These are phyloP conservation scores for Stagonosporopsis chrysanthemi DNA, from an alignment of 2,329 filamentous ascomycete genomes.

Conservation along the genomic window DNA sequence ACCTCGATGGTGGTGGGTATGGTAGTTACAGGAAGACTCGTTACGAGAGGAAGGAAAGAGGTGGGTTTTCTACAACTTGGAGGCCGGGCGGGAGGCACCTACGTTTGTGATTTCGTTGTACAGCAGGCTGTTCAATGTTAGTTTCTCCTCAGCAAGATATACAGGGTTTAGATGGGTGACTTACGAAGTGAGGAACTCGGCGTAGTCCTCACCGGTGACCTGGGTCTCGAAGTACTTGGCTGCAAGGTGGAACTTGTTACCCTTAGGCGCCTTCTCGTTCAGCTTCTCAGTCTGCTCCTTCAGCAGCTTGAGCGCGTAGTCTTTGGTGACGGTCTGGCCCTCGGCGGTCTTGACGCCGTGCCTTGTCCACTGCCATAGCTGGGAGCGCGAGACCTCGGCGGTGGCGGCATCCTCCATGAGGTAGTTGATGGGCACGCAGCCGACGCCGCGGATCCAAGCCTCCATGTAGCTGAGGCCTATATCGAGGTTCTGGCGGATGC, in stretches of 20 bases:
- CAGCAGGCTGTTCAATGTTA: slow-evolving; percentile 65
- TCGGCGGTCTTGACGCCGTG: slow-evolving; percentile 78
- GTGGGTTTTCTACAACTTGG: slow-evolving; percentile 51
- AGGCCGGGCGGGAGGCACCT: slow-evolving; percentile 65
- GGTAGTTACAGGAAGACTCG: slow-evolving; percentile 16
- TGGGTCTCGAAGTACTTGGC: slow-evolving; percentile 92
- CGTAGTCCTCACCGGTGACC: slow-evolving; percentile 96
- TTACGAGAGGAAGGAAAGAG: slow-evolving; percentile 1
- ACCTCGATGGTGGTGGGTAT: slow-evolving; percentile 12
- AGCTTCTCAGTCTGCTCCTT: slow-evolving; percentile 84
- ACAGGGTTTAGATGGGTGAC: slow-evolving; percentile 39
- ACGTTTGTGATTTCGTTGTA: slow-evolving; percentile 88
- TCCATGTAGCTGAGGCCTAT: slow-evolving; percentile 99
- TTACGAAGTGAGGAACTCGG: slow-evolving; percentile 90
- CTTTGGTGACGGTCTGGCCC: slow-evolving; percentile 92
- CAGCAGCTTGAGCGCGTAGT: slow-evolving; percentile 84
- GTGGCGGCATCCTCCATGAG: slow-evolving; percentile 99
- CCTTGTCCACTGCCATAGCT: slow-evolving; percentile 95
- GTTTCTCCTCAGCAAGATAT: background rate
- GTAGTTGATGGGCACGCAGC: slow-evolving; percentile 97
- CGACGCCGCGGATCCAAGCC: slow-evolving; percentile 92
- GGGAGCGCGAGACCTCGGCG: slow-evolving; percentile 90
- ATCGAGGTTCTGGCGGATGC: slow-evolving; percentile 96
- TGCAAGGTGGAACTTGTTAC: slow-evolving; percentile 90
- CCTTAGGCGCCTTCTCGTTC: slow-evolving; percentile 75